Percentiles rank a stretch among this genome's conserved stretches.
phyloP scores from a whole-genome alignment of 768 basidiomycete species.

The Leucogyrophana mollusca region DNA sequence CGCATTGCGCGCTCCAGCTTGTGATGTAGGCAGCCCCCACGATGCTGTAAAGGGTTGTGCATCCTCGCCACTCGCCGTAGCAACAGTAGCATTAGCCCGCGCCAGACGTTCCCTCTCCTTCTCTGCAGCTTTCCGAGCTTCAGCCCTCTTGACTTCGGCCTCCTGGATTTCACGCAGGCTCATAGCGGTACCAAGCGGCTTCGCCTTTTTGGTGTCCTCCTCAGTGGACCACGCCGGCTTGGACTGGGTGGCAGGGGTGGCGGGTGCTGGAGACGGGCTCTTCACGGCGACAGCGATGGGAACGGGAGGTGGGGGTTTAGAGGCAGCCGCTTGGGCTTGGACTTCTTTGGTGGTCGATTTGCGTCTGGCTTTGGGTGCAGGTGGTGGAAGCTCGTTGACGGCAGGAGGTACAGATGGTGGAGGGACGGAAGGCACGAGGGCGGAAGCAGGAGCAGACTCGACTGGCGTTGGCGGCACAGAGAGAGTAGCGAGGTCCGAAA shows the following conservation, averaged over 20 bases:
- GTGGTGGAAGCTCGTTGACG: slow-evolving; percentile 14
- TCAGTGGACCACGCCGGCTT: slow-evolving; percentile 70
- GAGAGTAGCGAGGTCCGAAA: slow-evolving; percentile 15
- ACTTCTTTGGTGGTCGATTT: slow-evolving; percentile 26
- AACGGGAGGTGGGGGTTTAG: slow-evolving; percentile 13
- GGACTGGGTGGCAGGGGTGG: slow-evolving; percentile 21
- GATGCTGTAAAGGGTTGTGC: slow-evolving; percentile 63
- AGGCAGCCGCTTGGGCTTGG: slow-evolving; percentile 18
- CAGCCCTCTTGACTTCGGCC: slow-evolving; percentile 79
- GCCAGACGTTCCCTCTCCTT: slow-evolving; percentile 65
- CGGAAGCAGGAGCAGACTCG: slow-evolving; percentile 12
- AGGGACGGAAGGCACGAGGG: slow-evolving; percentile 7
- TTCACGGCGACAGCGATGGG: slow-evolving; percentile 8
- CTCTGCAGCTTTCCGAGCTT: slow-evolving; percentile 72
- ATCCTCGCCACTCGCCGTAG: slow-evolving; percentile 48
- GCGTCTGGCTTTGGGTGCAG: slow-evolving; percentile 23
- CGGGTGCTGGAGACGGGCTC: slow-evolving; percentile 22
- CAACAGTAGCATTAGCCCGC: slow-evolving; percentile 40
- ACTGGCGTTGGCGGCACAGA: slow-evolving; percentile 3
- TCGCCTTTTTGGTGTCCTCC: slow-evolving; percentile 62
- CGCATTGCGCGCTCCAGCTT: slow-evolving; percentile 54
- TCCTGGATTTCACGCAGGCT: slow-evolving; percentile 96
- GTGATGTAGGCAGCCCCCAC: slow-evolving; percentile 88
- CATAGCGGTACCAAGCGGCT: slow-evolving; percentile 42
- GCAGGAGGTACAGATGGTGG: slow-evolving; percentile 9